Conservation (phyloP, 108 stramenopile species). For the Stephanodiscus minutulus region DNA sequence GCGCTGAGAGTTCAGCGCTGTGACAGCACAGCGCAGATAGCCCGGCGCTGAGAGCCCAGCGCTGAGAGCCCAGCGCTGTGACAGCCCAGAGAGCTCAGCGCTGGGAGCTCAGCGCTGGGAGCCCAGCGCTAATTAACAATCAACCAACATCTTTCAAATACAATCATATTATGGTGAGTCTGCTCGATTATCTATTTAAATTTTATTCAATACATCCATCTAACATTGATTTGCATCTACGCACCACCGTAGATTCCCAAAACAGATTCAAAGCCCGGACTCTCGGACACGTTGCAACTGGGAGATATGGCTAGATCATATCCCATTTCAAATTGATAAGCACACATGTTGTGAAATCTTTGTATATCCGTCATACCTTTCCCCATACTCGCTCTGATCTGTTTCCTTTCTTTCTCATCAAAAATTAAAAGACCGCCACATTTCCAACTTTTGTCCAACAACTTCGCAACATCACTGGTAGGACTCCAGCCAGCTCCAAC, state of each 20-base stretch:
- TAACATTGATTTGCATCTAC: too few species aligned
- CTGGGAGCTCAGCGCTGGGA: too few species aligned
- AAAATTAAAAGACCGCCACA: not conserved
- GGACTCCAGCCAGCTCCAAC: not conserved
- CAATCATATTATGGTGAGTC: too few species aligned
- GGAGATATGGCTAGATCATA: not conserved
- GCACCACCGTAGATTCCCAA: not conserved
- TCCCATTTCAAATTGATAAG: not conserved
- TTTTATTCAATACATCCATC: too few species aligned
- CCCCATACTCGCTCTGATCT: not conserved
- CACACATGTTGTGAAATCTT: slow-evolving; percentile 3
- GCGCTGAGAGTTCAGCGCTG: too few species aligned
- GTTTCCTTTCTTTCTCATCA: not conserved
- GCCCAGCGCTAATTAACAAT: too few species aligned
- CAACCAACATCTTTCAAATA: too few species aligned
- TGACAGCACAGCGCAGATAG: too few species aligned
- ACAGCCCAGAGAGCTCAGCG: too few species aligned
- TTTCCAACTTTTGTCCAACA: not conserved
- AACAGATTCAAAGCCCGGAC: not conserved
- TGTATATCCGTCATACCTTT: not conserved
- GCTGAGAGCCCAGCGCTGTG: too few species aligned
- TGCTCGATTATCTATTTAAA: too few species aligned
- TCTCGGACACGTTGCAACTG: not conserved
- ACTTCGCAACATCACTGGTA: not conserved
- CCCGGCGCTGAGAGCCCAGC: too few species aligned